Base-by-base conservation (phyloP, 805 yeast species). In the Sugiyamaella qingdaonensis region DNA sequence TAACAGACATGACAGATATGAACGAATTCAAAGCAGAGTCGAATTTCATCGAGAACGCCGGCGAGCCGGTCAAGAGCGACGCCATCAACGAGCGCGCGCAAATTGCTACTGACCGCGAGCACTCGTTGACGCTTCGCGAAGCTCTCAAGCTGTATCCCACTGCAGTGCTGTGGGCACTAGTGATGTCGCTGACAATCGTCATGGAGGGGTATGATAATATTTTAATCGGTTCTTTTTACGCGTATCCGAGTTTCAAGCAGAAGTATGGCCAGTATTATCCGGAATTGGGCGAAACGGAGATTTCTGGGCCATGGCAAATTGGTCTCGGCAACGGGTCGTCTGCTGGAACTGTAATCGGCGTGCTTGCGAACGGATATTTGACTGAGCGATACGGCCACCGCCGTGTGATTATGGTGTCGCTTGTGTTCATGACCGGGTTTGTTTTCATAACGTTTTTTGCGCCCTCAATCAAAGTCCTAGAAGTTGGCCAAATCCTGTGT, bases 171-270 rank as follows among this genome's bases (percentile, higher is more conserved):
- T 44, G 47, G 47, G 29, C 47, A 24, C 13, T 44, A 19, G 55
- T 75, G 32, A 61, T 76, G 36, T 72, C 78, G 5, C 58, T 73
- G 10, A 71, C 76, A 21, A 64, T 76, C 53, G 59, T 76, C 43
- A 75, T 75, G 79, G 79, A 74, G 55, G 80, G 79, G 24, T 76
- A 74, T 62, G 80, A 76, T 58, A 18, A 66, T 64, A 49, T 63
- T 75, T 42, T 62, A 75, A 46, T 29, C 8, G 60, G 64, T 33
- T 65, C 73, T 3, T 70, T 77, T 60, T 77, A 67, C 62, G 77
- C 73, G 8, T 70, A 73, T 59, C 77, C 77, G 2, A 69, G 73
- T 24, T 77, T 77, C 57, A 64, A 66, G 44, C 58, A 60, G 53
- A 70, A 70, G 57, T 77, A 69, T 54, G 81, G 81, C 29, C 60